Evolutionary conservation across 306 rosid genomes (phyloP), one percentile per base, ranked within the genome.

Genomic region (Glycyrrhiza uralensis): DNA sequence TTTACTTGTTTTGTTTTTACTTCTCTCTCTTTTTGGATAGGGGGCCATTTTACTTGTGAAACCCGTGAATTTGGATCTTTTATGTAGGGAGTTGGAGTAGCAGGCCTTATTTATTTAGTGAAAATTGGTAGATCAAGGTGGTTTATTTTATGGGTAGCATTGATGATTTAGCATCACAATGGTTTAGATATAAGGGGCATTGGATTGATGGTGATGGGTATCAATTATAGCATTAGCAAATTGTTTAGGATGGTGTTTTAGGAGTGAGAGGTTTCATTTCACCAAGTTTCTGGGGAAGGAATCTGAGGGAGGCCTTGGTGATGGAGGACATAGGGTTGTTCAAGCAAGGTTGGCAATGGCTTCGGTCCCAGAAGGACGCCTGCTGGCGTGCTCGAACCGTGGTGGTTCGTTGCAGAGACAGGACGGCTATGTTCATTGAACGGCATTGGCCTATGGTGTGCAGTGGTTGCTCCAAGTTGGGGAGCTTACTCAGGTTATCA

Each of bases 261-360:
- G 72, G 15, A 79, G 38, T 36, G 15, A 35, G 41, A 72, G n/a
- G n/a, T n/a, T n/a, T n/a, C n/a, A n/a, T 61, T 75, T 57, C 74
- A 47, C 64, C 56, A 38, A 29, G 72, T 57, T 79, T 80, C 15
- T 41, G 42, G 57, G 65, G 58, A n/a, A n/a, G 71, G 73, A 50
- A 44, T 84, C 22, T 77, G 69, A 50, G 45, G 45, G 77, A 24
- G 85, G 46, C 2, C 38, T 24, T 83, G 69, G 80, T 85, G 74
- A 93, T 93, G 98, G 97, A 93, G 84, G 97, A 93, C 56, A 85
- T 93, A 63, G 86, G 96, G 67, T 80, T 93, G 69, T 89, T 90
- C 56, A 88, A 88, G 60, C 98, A 93, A 80, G 90, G 78, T 30
- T 90, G 96, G 96, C 85, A 85, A 81, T 93, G 98, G 97, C 78